phyloP scores from a whole-genome alignment of 257 asterid genomes.

The Lithospermum erythrorhizon region DNA sequence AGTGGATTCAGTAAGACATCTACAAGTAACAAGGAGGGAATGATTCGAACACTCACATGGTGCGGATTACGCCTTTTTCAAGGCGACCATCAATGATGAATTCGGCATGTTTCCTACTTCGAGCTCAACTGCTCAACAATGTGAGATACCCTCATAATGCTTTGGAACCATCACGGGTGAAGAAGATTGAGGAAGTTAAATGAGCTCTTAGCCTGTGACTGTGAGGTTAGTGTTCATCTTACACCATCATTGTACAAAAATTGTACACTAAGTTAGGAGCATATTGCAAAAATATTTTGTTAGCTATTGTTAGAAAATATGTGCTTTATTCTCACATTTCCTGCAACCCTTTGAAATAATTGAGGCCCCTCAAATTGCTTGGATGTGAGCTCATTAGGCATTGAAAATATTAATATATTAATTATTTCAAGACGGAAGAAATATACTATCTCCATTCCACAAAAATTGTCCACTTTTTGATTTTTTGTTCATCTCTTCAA shows the following conservation, averaged over 20 bases:
- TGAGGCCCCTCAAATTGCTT: too few species aligned
- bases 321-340: constrained; percentile 58
- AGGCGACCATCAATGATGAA: constrained; percentile 21
- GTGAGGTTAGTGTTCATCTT: constrained; percentile 45
- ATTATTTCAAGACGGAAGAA: too few species aligned
- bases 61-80: too few species aligned
- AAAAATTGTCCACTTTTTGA: too few species aligned
- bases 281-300: constrained; percentile 49
- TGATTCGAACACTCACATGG: too few species aligned
- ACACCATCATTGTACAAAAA: constrained; percentile 15
- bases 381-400: too few species aligned
- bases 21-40: too few species aligned
- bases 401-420: too few species aligned
- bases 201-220: constrained; percentile 36
- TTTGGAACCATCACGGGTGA: constrained; percentile 49
- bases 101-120: constrained; percentile 11
- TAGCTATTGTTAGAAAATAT: constrained; percentile 62
- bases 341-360: constrained; percentile 41
- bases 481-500: too few species aligned
- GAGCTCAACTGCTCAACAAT: too few species aligned
- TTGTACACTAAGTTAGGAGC: background rate
- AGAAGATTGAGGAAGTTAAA: constrained; percentile 70
- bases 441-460: too few species aligned
- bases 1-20: too few species aligned
- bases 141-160: constrained; percentile 40